Evolutionary conservation across 768 basidiomycete species (phyloP).

Genomic region (Agrocybe chaxingu): DNA sequence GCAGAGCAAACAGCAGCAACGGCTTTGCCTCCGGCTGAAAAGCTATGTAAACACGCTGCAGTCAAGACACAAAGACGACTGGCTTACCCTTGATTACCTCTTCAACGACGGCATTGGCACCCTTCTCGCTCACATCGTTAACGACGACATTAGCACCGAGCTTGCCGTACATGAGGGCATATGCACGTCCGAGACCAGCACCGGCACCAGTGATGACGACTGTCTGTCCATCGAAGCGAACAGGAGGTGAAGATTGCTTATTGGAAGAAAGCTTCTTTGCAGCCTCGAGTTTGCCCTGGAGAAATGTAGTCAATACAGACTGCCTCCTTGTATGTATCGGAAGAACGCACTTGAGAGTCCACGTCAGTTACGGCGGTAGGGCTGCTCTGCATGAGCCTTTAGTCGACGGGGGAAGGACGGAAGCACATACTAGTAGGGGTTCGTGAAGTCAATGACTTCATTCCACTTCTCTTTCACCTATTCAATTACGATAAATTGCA

Average conservation of each 20-base stretch:
- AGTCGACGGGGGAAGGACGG: not conserved
- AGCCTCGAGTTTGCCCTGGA: conserved; percentile 54
- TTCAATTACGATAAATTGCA: not conserved
- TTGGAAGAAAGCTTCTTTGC: conserved; percentile 68
- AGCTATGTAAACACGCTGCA: not conserved
- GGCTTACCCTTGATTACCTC: conserved; percentile 75
- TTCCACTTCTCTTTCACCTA: conserved; percentile 84
- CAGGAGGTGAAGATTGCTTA: conserved; percentile 59
- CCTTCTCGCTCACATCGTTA: conserved; percentile 90
- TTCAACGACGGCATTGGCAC: conserved; percentile 79
- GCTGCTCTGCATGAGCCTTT: conserved; percentile 33
- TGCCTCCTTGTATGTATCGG: not conserved
- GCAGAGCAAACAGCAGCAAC: conserved; percentile 79
- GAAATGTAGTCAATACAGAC: not conserved
- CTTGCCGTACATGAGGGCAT: conserved; percentile 87
- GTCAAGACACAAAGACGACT: not conserved
- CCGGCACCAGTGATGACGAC: conserved; percentile 95
- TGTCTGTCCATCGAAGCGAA: conserved; percentile 87
- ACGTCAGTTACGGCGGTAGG: conserved; percentile 64
- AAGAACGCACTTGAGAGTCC: conserved; percentile 45
- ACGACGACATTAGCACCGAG: conserved; percentile 97
- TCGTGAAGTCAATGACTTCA: conserved; percentile 76
- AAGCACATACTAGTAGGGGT: conserved; percentile 58
- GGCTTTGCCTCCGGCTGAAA: conserved; percentile 84
- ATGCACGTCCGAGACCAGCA: conserved; percentile 88